These are phyloP conservation scores for Hygrophoropsis aurantiaca DNA, from an alignment of 768 basidiomycete species.

Conservation along the genomic window DNA sequence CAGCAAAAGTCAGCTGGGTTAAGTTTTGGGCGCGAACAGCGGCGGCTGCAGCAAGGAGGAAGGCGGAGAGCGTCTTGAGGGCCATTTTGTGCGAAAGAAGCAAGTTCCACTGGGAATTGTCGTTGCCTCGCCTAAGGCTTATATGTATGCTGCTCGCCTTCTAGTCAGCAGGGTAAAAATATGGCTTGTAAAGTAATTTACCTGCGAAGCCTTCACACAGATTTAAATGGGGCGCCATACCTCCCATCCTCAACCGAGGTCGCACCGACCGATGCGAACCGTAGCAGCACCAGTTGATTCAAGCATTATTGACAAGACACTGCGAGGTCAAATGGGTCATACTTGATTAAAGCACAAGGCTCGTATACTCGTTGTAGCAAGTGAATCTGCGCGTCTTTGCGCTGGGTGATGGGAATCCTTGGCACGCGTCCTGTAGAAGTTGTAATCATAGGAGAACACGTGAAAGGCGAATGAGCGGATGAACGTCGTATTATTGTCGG, in stretches of 20 bases:
- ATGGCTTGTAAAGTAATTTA: slow-evolving; percentile 5
- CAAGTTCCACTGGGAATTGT: neutral
- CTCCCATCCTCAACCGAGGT: slow-evolving; percentile 1
- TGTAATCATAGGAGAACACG: neutral
- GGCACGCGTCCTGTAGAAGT: too few species aligned
- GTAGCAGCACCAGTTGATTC: neutral
- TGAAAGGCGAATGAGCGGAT: neutral
- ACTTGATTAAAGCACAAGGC: neutral
- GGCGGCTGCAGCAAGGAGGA: slow-evolving; percentile 5
- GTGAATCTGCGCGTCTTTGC: neutral
- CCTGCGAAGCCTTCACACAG: neutral
- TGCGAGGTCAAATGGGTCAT: neutral
- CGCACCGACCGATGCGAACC: neutral
- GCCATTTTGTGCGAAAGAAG: slow-evolving; percentile 12
- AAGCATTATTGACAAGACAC: neutral
- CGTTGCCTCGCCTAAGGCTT: neutral
- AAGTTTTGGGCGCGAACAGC: slow-evolving; percentile 16
- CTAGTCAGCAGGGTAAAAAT: slow-evolving; percentile 6
- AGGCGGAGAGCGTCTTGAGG: slow-evolving; percentile 13
- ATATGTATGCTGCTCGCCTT: slow-evolving; percentile 10
- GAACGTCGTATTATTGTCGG: slow-evolving; percentile 1
- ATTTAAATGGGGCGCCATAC: neutral
- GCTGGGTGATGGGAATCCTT: neutral
- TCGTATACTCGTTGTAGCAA: neutral
- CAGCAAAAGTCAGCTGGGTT: slow-evolving; percentile 33